Conservation (phyloP, 805 yeast species). For the Henningerozyma blattae region DNA sequence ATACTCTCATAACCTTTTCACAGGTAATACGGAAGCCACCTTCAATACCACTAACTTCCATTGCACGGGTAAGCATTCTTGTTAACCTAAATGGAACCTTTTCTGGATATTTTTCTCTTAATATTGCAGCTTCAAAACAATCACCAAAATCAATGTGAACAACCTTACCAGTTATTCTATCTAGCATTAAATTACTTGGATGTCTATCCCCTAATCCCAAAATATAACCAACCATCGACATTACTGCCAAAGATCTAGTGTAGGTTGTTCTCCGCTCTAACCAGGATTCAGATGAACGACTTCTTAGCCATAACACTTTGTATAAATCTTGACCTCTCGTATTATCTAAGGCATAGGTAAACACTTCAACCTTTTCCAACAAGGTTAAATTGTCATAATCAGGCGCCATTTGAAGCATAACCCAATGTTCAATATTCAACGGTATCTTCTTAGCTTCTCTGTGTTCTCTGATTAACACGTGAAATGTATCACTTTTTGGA, state of each 20-base stretch:
- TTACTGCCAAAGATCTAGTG: conserved; percentile 90
- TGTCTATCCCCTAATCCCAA: conserved; percentile 96
- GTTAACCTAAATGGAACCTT: conserved; percentile 96
- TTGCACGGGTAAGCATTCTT: conserved; percentile 92
- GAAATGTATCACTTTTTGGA: conserved; percentile 94
- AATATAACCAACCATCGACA: conserved; percentile 98
- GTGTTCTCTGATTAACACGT: conserved; percentile 80
- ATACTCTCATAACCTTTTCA: conserved; percentile 92
- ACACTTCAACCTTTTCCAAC: conserved; percentile 89
- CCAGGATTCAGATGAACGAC: conserved; percentile 96
- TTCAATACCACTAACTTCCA: conserved; percentile 98
- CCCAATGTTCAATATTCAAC: conserved; percentile 85
- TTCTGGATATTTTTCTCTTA: conserved; percentile 95
- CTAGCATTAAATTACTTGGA: conserved; percentile 93
- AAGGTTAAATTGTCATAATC: conserved; percentile 80
- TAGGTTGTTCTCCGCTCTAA: conserved; percentile 92
- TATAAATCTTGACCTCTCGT: conserved; percentile 94
- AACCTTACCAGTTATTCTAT: conserved; percentile 87
- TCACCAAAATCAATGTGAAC: conserved; percentile 98
- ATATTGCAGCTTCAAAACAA: conserved; percentile 95
- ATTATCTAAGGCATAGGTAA: conserved; percentile 88
- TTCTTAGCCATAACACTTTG: conserved; percentile 91
- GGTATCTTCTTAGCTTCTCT: conserved; percentile 84
- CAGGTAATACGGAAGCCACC: conserved; percentile 95
- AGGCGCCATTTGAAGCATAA: conserved; percentile 97